Conservation (phyloP, 2,329 filamentous ascomycete species). For the Fusarium pseudoanthophilum region DNA sequence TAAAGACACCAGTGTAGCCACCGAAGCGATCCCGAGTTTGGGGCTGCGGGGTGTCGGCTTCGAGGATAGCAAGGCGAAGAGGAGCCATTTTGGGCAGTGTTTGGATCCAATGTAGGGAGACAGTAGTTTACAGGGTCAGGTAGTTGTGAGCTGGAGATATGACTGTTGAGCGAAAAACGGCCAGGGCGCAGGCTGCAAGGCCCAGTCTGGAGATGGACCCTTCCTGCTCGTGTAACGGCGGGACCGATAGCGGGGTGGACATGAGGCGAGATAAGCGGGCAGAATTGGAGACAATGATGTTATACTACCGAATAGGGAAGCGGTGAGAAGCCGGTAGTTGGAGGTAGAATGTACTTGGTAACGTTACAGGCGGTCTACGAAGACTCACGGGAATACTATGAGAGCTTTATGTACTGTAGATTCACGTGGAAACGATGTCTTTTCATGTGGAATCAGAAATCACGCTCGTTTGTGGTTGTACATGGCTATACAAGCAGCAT, state of each 20-base stretch:
- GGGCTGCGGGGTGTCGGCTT: conserved; percentile 82
- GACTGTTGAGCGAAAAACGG: conserved; percentile 13
- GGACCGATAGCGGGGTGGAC: conserved; percentile 36
- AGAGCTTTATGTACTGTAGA: background rate
- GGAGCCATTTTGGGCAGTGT: conserved; percentile 51
- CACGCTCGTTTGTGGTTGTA: background rate
- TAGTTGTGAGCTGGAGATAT: conserved; percentile 2
- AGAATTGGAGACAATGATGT: conserved; percentile 21
- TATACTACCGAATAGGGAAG: background rate
- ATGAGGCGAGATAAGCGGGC: conserved; percentile 29
- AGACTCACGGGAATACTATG: background rate
- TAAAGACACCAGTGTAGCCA: conserved; percentile 78
- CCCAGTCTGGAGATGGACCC: conserved; percentile 21
- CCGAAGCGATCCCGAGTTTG: conserved; percentile 72
- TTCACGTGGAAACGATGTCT: background rate
- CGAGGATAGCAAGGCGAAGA: conserved; percentile 85
- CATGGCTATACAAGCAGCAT: background rate
- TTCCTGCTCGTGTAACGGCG: conserved; percentile 25
- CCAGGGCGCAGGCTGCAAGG: conserved; percentile 6
- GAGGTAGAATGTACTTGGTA: background rate
- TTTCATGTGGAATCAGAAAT: background rate
- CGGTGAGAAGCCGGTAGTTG: conserved; percentile 20
- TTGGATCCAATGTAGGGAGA: background rate
- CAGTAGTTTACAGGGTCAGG: background rate
- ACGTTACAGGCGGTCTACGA: background rate